Evolutionary conservation across 2,329 filamentous ascomycete genomes (phyloP), one percentile per base, ranked within the genome.

Genomic region (Colletotrichum melonis): DNA sequence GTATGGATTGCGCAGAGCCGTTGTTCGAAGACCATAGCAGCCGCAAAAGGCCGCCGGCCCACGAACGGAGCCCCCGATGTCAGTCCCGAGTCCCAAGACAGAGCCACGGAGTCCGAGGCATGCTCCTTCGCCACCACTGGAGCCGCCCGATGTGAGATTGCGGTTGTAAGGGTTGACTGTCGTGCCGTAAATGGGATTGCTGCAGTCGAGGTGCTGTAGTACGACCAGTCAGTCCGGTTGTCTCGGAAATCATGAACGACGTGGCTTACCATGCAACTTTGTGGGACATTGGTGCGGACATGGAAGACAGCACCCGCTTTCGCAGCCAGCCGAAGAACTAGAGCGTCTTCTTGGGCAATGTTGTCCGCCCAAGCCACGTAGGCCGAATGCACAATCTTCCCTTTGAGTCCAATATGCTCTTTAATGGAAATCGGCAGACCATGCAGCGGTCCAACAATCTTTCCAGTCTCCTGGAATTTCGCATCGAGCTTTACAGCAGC

Each of bases 401-500:
- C 72, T n/a, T 73, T 76, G 6, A 79, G 38, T 9, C 65, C 60
- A 42, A 78, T 49, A 12, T 76, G 74, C 11, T 78, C 77, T 56
- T 79, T 78, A 38, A 78, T 35, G 2, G 75, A 77, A 46, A 77
- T 74, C 2, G 78, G 78, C 32, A 79, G 60, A 11, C 78, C 78
- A 67, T 79, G 78, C 0, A 92, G 82, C 6, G 89, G 89, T 0
- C 90, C 90, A 4, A 87, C 75, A 0, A 86, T 80, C 72, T 81
- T 79, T 2, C 82, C 80, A 9, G 68, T 72, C 2, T 30, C 28
- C 22, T 56, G 46, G 2, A 86, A 78, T 67, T 87, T 78, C 0
- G 80, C 78, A 76, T 90, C 88, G 1, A 89, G 78, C 9, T 78
- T 35, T 46, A 76, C 74, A 0, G 82, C 82, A 0, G 86, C 85